Conservation (phyloP, 2,329 filamentous ascomycete species). For the Trichophyton verrucosum region DNA sequence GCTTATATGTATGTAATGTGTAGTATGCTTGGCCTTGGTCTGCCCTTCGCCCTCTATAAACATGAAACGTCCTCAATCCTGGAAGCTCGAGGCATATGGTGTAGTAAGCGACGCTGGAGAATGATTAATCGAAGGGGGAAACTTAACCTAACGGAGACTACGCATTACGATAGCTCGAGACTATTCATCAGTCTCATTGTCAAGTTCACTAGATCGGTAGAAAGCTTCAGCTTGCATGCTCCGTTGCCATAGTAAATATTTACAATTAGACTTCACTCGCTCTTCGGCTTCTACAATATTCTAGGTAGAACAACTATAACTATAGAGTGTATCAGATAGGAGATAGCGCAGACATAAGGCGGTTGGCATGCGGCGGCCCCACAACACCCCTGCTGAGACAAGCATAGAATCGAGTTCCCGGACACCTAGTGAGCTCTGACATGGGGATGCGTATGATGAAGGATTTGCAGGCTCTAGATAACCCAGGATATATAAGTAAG, state of each 20-base stretch:
- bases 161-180: background rate
- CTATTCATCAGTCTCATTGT: no score
- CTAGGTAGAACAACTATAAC: background rate
- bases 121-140: background rate
- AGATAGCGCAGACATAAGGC: background rate
- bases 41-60: background rate
- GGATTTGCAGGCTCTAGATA: background rate
- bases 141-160: background rate
- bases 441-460: background rate
- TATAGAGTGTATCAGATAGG: background rate
- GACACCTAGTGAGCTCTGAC: no score
- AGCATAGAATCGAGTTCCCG: background rate
- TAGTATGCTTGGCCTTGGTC: background rate
- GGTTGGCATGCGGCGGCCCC: background rate
- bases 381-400: background rate
- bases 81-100: background rate
- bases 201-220: no score
- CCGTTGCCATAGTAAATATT: background rate
- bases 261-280: background rate
- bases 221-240: no score
- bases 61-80: background rate
- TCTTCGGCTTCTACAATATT: background rate
- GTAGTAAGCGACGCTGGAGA: background rate
- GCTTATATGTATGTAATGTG: background rate
- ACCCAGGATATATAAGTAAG: background rate